Conservation (phyloP, 164 flowering plant genomes). For the Stephania yunnanensis region DNA sequence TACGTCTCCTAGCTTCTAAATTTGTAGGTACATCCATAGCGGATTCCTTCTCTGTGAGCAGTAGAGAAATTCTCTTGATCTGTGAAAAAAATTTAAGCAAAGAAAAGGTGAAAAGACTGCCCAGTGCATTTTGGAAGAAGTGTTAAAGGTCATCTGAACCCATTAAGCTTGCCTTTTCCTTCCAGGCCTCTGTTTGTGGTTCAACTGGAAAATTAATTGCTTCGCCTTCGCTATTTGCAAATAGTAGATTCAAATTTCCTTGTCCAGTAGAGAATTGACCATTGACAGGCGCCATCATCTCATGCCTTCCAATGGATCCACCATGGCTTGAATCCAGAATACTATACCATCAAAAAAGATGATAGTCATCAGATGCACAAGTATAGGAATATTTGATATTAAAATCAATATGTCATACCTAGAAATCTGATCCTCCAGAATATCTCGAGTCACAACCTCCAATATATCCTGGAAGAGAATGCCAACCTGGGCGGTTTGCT, state of each 20-base stretch:
- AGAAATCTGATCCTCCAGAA: slow-evolving; percentile 68
- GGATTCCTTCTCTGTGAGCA: slow-evolving; percentile 94
- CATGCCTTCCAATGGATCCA: slow-evolving; percentile 43
- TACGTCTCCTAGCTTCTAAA: slow-evolving; percentile 89
- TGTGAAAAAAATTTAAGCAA: slow-evolving; percentile 19
- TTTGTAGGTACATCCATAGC: slow-evolving; percentile 99
- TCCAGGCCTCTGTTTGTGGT: slow-evolving; percentile 76
- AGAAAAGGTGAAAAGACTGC: not conserved
- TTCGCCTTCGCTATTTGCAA: slow-evolving; percentile 76
- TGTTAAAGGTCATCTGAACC: slow-evolving; percentile 1
- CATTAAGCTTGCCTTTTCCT: slow-evolving; percentile 55
- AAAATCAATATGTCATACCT: slow-evolving; percentile 31
- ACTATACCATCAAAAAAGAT: slow-evolving; percentile 25
- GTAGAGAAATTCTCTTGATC: slow-evolving; percentile 72
- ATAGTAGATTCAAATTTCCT: slow-evolving; percentile 22
- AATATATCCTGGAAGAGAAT: slow-evolving; percentile 94
- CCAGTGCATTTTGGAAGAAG: not conserved
- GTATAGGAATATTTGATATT: not conserved
- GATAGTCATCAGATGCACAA: not conserved
- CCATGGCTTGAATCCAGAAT: slow-evolving; percentile 73
- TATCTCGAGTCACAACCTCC: slow-evolving; percentile 84
- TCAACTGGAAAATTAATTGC: slow-evolving; percentile 70
- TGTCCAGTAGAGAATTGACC: slow-evolving; percentile 27
- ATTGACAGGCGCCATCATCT: slow-evolving; percentile 48
- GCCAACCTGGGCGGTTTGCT: slow-evolving; percentile 69